Evolutionary conservation across 2,329 filamentous ascomycete genomes (phyloP).

Genomic region (Eutypa lata): DNA sequence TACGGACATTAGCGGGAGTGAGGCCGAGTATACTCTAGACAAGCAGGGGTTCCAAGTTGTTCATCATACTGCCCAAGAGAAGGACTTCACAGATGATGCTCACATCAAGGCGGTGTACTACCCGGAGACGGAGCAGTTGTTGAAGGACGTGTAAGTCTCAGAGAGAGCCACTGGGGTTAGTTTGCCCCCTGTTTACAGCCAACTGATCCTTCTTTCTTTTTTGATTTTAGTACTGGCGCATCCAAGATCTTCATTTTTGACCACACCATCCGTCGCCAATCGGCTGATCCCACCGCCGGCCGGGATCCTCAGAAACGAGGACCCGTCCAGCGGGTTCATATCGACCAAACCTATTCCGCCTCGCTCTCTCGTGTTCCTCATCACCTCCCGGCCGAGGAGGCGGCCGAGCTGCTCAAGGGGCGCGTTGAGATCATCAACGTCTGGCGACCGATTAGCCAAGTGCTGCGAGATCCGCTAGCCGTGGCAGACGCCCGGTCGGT

Average conservation of each 20-base stretch:
- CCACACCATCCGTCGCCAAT: conserved; percentile 50
- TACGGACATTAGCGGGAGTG: conserved; percentile 33
- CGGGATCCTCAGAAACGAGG: conserved; percentile 35
- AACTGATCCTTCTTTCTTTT: too few relatives aligned
- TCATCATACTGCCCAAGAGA: conserved; percentile 28
- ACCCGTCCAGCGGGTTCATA: conserved; percentile 52
- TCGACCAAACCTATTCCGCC: conserved; percentile 52
- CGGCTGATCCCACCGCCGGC: conserved; percentile 50
- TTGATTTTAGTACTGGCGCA: conserved; percentile 55
- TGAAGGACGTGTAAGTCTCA: conserved; percentile 54
- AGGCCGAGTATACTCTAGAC: conserved; percentile 35
- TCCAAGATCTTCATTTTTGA: conserved; percentile 58
- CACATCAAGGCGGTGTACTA: conserved; percentile 67
- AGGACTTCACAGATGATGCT: conserved; percentile 50
- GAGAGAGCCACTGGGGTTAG: background rate
- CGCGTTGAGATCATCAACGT: conserved; percentile 55
- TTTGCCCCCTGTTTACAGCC: background rate
- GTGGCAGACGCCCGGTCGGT: conserved; percentile 51
- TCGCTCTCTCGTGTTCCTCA: conserved; percentile 38
- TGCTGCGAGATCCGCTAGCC: conserved; percentile 52
- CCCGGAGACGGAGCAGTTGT: conserved; percentile 64
- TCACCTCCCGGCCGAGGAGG: conserved; percentile 43
- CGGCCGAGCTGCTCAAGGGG: conserved; percentile 38
- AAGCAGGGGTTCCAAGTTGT: conserved; percentile 35
- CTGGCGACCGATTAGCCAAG: conserved; percentile 48